phyloP scores from a whole-genome alignment of 257 asterid species.

The Forsythia viridissima region DNA sequence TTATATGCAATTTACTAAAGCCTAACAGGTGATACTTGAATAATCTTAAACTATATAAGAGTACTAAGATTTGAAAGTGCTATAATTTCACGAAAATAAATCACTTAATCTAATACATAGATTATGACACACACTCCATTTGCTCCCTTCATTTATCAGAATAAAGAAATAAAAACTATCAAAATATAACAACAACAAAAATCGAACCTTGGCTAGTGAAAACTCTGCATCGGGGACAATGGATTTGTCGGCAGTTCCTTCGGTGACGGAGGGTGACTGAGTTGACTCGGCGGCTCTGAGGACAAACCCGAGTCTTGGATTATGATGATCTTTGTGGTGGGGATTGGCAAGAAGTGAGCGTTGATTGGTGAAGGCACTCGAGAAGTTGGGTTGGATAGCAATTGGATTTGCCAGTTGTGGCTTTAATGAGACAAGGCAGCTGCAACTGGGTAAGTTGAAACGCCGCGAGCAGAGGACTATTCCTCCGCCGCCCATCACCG shows the following conservation, averaged over 20 bases:
- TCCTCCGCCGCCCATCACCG: constrained; percentile 41
- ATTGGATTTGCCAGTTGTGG: constrained; percentile 26
- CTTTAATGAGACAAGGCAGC: constrained; percentile 29
- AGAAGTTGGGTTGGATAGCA: constrained; percentile 15
- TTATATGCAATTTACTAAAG: background rate
- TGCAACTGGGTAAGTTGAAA: constrained; percentile 22
- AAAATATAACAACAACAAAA: background rate
- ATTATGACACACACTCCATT: background rate
- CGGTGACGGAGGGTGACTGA: constrained; percentile 48
- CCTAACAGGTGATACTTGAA: background rate
- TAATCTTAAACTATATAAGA: background rate
- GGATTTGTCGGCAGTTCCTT: constrained; percentile 40
- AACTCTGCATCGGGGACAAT: constrained; percentile 70
- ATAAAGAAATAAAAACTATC: background rate
- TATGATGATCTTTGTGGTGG: constrained; percentile 1
- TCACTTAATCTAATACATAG: background rate
- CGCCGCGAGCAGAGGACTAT: constrained; percentile 41
- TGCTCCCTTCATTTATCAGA: background rate
- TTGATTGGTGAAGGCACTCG: constrained; percentile 22
- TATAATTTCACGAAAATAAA: background rate
- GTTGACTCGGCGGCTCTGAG: constrained; percentile 79
- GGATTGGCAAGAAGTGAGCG: constrained; percentile 25
- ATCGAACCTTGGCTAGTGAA: constrained; percentile 73
- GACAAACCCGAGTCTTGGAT: constrained; percentile 35
- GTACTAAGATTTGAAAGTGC: background rate